Percentiles rank a stretch among this genome's conserved stretches.
These are phyloP conservation scores for Naematelia aurantialba DNA, from an alignment of 768 basidiomycete genomes.

Conservation along the genomic window DNA sequence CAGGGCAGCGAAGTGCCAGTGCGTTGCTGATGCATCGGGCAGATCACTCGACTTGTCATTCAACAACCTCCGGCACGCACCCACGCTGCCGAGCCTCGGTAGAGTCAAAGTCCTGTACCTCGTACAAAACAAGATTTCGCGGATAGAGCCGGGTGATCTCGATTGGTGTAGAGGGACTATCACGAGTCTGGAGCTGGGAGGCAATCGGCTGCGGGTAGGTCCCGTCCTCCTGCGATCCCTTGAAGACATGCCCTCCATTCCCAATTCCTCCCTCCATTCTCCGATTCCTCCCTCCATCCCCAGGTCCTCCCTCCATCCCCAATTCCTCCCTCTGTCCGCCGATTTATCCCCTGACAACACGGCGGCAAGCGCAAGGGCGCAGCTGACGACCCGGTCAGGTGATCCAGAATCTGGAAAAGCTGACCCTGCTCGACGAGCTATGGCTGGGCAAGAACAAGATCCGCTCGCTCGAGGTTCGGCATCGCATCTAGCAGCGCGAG, in stretches of 20 bases:
- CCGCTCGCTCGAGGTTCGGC: slow-evolving; percentile 75
- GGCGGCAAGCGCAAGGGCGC: too few relatives aligned
- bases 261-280: not conserved
- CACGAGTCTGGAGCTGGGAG: slow-evolving; percentile 84
- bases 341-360: too few relatives aligned
- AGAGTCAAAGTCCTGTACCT: slow-evolving; percentile 76
- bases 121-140: slow-evolving; percentile 90
- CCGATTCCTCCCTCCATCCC: not conserved
- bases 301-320: not conserved
- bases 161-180: slow-evolving; percentile 59
- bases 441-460: slow-evolving; percentile 99
- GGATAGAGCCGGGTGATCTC: slow-evolving; percentile 62
- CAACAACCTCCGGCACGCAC: slow-evolving; percentile 66
- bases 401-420: slow-evolving; percentile 77
- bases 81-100: slow-evolving; percentile 55
- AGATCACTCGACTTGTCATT: slow-evolving; percentile 91
- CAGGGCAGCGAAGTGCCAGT: too few relatives aligned
- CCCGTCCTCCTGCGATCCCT: too few relatives aligned
- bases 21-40: too few relatives aligned
- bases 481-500: too few relatives aligned
- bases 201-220: slow-evolving; percentile 82
- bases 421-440: slow-evolving; percentile 81
- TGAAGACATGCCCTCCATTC: not conserved
- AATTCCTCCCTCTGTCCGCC: too few relatives aligned
- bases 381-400: slow-evolving; percentile 54